Evolutionary conservation across 225 moss, liverwort and hornwort species (phyloP).

Genomic region (Asterella californica): DNA sequence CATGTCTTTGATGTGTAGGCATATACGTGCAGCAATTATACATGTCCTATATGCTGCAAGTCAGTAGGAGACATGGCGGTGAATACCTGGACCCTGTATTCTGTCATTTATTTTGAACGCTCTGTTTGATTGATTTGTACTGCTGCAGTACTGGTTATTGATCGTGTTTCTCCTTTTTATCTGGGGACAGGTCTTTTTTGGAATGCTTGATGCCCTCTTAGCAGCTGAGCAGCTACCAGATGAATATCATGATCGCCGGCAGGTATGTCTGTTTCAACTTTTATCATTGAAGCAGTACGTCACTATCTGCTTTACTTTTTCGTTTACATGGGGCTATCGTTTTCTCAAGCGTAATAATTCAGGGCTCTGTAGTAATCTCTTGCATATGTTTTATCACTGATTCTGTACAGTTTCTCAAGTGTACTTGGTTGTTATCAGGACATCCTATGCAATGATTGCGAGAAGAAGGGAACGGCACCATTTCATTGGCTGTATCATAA

Average conservation of each 20-base stretch:
- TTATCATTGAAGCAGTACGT: not conserved
- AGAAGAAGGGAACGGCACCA: conserved; percentile 71
- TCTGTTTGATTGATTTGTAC: not conserved
- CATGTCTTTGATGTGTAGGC: conserved; percentile 46
- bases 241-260: conserved; percentile 83
- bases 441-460: conserved; percentile 94
- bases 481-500: conserved; percentile 99
- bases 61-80: conserved; percentile 98
- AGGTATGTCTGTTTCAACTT: conserved; percentile 44
- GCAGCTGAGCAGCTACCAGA: conserved; percentile 90
- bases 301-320: not conserved
- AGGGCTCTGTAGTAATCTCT: no score
- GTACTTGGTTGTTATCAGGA: conserved; percentile 40
- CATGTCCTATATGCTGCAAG: conserved; percentile 95
- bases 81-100: conserved; percentile 16
- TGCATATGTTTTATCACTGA: no score
- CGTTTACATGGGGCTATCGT: not conserved
- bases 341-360: no score
- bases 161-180: not conserved
- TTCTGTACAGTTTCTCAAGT: not conserved
- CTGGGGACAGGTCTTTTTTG: conserved; percentile 69
- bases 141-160: no score
- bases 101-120: not conserved
- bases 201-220: conserved; percentile 93
- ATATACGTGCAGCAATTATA: conserved; percentile 94